Percentiles rank a stretch among this genome's conserved stretches.
These are phyloP conservation scores for Hypoxylon sp. DNA, from an alignment of 2,329 filamentous ascomycete species.

Conservation along the genomic window DNA sequence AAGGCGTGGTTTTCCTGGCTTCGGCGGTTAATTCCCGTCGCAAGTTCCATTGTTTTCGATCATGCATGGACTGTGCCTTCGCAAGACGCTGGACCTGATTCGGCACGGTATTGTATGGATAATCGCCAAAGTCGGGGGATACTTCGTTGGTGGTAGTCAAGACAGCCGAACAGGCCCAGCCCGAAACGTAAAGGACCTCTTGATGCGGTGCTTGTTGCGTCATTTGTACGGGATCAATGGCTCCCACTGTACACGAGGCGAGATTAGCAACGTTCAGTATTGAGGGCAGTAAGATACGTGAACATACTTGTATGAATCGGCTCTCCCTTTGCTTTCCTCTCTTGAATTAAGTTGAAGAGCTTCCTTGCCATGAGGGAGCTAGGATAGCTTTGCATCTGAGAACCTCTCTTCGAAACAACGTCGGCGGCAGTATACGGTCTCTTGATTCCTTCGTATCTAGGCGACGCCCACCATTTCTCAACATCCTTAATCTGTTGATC, in stretches of 20 bases:
- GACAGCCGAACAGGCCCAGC: conserved; percentile 96
- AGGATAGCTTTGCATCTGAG: conserved; percentile 87
- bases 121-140: conserved; percentile 97
- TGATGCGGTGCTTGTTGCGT: conserved; percentile 97
- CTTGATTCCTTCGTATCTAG: conserved; percentile 90
- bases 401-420: conserved; percentile 92
- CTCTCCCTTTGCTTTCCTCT: conserved; percentile 82
- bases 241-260: conserved; percentile 77
- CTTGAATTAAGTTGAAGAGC: conserved; percentile 88
- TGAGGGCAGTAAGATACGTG: not conserved
- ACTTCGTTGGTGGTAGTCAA: conserved; percentile 97
- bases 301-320: conserved; percentile 91
- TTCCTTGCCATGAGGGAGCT: conserved; percentile 96
- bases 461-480: conserved; percentile 89
- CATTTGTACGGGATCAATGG: conserved; percentile 99
- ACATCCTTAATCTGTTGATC: conserved; percentile 88
- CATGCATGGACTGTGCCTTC: conserved; percentile 97
- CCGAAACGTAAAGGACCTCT: conserved; percentile 95
- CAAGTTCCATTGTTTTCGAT: conserved; percentile 93
- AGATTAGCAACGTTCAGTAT: not conserved
- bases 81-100: conserved; percentile 97
- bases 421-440: conserved; percentile 91
- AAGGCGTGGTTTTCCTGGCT: conserved; percentile 81
- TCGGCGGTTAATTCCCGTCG: conserved; percentile 82
- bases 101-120: conserved; percentile 98